Percentiles rank a stretch among this genome's conserved stretches.
phyloP scores from a whole-genome alignment of 192 early-diverging fungal species.

The Linnemannia hyalina region DNA sequence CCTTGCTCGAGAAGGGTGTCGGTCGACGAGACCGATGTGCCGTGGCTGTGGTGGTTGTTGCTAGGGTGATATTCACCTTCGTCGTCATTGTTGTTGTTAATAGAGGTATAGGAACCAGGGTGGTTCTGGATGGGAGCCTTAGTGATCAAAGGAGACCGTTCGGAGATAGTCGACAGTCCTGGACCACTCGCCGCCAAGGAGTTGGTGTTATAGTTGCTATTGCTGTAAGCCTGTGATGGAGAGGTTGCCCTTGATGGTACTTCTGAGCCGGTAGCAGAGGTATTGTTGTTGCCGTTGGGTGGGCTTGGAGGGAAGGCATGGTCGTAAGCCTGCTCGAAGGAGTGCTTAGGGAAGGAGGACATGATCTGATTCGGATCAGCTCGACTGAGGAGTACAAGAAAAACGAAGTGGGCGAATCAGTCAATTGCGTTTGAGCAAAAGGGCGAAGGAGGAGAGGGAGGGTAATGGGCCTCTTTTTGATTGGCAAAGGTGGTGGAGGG shows the following conservation, averaged over 20 bases:
- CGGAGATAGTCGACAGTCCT: conserved; percentile 13
- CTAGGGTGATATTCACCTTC: background rate
- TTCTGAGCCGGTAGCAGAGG: background rate
- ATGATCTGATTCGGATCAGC: conserved; percentile 5
- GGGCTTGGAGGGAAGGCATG: conserved; percentile 34
- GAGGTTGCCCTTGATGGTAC: background rate
- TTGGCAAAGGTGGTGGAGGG: background rate
- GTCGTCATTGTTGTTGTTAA: conserved; percentile 4
- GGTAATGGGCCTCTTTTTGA: background rate
- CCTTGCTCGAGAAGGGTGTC: conserved; percentile 28
- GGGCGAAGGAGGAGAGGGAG: background rate
- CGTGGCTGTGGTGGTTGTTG: conserved; percentile 8
- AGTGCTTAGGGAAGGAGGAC: conserved; percentile 48
- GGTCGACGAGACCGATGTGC: conserved; percentile 3
- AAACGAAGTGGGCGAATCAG: background rate
- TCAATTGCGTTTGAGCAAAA: background rate
- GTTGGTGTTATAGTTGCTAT: background rate
- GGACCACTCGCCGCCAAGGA: background rate
- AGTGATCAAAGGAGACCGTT: conserved; percentile 42
- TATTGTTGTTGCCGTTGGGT: background rate
- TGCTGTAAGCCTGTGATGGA: background rate
- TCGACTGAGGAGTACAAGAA: background rate
- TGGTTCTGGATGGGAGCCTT: conserved; percentile 16
- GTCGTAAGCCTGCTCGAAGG: conserved; percentile 34
- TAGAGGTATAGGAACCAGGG: conserved; percentile 3